Evolutionary conservation across 106 monocot species (phyloP), one percentile per base, ranked within the genome.

Genomic region (Dendrobium chrysotoxum): DNA sequence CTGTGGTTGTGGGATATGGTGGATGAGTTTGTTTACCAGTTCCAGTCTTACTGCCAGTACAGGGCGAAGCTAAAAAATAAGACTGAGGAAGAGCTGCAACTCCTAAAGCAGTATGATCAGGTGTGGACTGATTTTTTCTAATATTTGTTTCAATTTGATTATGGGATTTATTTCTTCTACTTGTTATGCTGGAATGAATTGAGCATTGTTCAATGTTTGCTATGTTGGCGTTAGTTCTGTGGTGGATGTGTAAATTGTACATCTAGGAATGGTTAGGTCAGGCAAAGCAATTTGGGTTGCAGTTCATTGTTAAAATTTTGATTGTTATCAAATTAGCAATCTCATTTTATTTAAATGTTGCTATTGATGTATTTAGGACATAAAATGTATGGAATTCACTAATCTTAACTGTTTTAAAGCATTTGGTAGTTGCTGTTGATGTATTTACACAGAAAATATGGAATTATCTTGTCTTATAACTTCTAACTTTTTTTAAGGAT

Each of bases 1-100:
- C 97, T 92, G 85, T 98, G 97, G 97, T 82, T 98, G 15, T 98
- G 97, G 97, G 97, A 98, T 65, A 98, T 98, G 97, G 92, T 98
- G 0, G 97, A 98, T 53, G 97, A 98, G 85, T 98, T 98, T 46
- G 97, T 98, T 0, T 98, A 98, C 76, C 97, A 98, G 87, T 98
- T 98, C 75, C 97, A 98, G 89, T 86, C 86, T 55, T 91, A 87
- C 42, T 98, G 97, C 81, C 97, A 98, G 88, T 98, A 92, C 70
- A 78, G 92, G 65, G 90, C 97, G 11, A 98, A 98, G 86, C 82
- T 98, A 42, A 98, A 92, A 88, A 91, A 35, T 70, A 89, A 85
- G 82, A 94, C 86, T 2, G 85, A 92, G 31, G 97, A 94, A 61
- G 97, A 98, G 82, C 61, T 98, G 58, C 83, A 91, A 84, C 85